Base-by-base conservation (phyloP, 345 rosid species). In the Citrus unshiu region DNA sequence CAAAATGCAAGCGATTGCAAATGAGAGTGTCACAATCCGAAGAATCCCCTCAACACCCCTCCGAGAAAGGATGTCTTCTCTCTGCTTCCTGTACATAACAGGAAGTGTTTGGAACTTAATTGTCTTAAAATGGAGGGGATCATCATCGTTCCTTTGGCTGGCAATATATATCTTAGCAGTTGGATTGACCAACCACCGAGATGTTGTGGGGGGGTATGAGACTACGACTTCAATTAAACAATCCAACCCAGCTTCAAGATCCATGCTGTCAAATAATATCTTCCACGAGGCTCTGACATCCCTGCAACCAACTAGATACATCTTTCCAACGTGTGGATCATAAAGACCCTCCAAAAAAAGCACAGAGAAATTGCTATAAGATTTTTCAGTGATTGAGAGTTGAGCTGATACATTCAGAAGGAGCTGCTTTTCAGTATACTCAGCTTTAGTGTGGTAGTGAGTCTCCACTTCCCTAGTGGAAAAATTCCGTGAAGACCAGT, bases 301-400 rank as follows among this genome's bases (percentile, higher is more conserved):
- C 84, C 97, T 88, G 90, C 97, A 95, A 63, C 98, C 98, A 3
- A 86, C 96, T 34, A 95, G 86, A 81, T 93, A 95, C 97, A 93
- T 95, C 83, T 72, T 86, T 46, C 98, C 97, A 25, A 83, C 88
- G 70, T 68, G 92, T 68, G 87, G 90, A 66, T 95, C 93, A 61
- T 95, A 95, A 46, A 95, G 89, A 76, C 98, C 97, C 86, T 95
- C 98, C 19, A 95, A 84, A 64, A 86, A 93, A 34, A 95, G 79
- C 68, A 81, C 80, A 14, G 97, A 91, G 81, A 88, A 83, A 87
- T 93, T 93, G 82, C 89, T 83, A 49, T 83, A 84, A 74, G 61
- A 74, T 25, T 85, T 79, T 68, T 89, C 88, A 6, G 68, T 30
- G 63, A 95, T 67, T 30, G 88, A 78, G 22, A 91, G 82, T 82